Evolutionary conservation across 441 rosid genomes (phyloP).

Genomic region (Adansonia gregorii): DNA sequence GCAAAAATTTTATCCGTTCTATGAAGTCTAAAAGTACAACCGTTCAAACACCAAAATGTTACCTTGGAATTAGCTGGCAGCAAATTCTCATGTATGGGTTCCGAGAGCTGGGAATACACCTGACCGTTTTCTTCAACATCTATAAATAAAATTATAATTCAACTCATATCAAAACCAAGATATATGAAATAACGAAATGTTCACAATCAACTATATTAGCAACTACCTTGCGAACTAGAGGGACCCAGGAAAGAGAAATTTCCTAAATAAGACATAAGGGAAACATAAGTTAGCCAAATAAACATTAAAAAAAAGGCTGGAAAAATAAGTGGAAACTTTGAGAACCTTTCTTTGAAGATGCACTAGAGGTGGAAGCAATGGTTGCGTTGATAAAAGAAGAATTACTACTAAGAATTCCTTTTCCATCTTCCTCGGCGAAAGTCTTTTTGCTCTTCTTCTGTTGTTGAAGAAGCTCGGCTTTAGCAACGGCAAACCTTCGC

Average conservation of each 20-base stretch:
- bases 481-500: constrained; percentile 56
- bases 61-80: constrained; percentile 54
- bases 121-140: constrained; percentile 53
- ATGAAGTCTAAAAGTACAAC: background rate
- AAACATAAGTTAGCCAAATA: constrained; percentile 18
- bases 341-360: constrained; percentile 46
- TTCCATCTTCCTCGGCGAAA: constrained; percentile 26
- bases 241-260: constrained; percentile 29
- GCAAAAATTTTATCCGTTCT: background rate
- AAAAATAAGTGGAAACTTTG: background rate
- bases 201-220: background rate
- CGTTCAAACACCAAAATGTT: constrained; percentile 18
- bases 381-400: constrained; percentile 33
- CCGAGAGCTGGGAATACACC: constrained; percentile 54
- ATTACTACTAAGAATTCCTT: constrained; percentile 12
- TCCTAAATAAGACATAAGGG: constrained; percentile 23
- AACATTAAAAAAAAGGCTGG: background rate
- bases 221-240: constrained; percentile 31
- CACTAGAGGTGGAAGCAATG: constrained; percentile 14
- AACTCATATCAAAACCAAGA: background rate
- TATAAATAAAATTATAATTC: constrained; percentile 33
- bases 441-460: constrained; percentile 45
- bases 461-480: constrained; percentile 62
- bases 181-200: background rate
- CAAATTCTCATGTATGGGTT: constrained; percentile 60